Evolutionary conservation across 2,329 filamentous ascomycete species (phyloP).

Genomic region (Colletotrichum tanaceti): DNA sequence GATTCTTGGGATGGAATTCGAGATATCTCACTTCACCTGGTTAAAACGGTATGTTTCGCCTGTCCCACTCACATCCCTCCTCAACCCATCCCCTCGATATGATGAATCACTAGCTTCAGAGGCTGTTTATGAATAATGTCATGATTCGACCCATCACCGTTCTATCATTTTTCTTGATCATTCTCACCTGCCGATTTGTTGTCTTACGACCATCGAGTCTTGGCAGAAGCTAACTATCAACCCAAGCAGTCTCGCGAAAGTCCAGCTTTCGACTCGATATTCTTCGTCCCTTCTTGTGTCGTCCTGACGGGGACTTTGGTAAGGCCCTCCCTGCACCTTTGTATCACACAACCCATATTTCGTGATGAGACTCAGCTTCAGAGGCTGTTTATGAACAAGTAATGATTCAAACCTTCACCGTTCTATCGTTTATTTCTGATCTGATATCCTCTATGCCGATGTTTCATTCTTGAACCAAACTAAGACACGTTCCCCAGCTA

Average conservation of each 20-base stretch:
- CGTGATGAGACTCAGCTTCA: slow-evolving; percentile 56
- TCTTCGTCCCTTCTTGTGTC: background rate
- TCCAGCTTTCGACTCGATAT: background rate
- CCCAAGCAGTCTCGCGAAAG: background rate
- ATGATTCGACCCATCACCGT: slow-evolving; percentile 54
- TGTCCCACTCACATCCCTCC: background rate
- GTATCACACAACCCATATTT: background rate
- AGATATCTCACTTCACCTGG: background rate
- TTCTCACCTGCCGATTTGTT: background rate
- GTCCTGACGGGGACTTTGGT: background rate
- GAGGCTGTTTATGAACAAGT: slow-evolving; percentile 61
- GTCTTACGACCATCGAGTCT: background rate
- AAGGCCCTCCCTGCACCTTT: background rate
- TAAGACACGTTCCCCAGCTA: slow-evolving; percentile 45
- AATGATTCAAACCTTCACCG: slow-evolving; percentile 54
- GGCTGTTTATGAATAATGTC: slow-evolving; percentile 59
- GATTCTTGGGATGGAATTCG: background rate
- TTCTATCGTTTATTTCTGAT: slow-evolving; percentile 42
- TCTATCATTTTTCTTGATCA: slow-evolving; percentile 44
- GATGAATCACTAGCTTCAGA: slow-evolving; percentile 57
- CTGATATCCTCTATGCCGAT: background rate
- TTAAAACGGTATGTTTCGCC: background rate
- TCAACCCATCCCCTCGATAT: slow-evolving; percentile 42
- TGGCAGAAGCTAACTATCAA: background rate
- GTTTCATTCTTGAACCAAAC: slow-evolving; percentile 39